Conservation (phyloP, 2,329 filamentous ascomycete genomes). For the Hymenoscyphus infarciens region DNA sequence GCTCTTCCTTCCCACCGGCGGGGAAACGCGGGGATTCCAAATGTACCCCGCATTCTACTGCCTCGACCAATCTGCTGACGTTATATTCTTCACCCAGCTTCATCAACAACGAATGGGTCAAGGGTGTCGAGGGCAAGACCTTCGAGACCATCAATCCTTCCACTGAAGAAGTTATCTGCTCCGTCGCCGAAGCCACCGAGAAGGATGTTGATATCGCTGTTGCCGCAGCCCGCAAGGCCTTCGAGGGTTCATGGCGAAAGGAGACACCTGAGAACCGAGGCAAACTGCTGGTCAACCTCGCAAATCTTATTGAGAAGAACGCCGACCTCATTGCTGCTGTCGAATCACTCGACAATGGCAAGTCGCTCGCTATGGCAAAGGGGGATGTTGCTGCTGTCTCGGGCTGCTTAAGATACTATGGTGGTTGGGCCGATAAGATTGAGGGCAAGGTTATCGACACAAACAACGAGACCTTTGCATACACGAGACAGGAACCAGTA, state of each 20-base stretch:
- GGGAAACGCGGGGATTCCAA: neutral
- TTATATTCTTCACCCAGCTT: conserved; percentile 37
- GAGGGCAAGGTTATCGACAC: conserved; percentile 67
- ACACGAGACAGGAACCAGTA: conserved; percentile 62
- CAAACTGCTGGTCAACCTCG: conserved; percentile 68
- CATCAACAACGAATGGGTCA: conserved; percentile 91
- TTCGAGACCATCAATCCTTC: conserved; percentile 90
- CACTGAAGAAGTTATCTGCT: conserved; percentile 79
- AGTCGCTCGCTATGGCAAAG: conserved; percentile 72
- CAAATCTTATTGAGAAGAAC: conserved; percentile 77
- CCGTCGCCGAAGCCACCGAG: conserved; percentile 80
- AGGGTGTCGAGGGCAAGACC: conserved; percentile 78
- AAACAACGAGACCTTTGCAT: conserved; percentile 60
- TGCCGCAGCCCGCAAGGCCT: conserved; percentile 78
- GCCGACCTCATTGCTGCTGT: conserved; percentile 71
- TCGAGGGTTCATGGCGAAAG: conserved; percentile 68
- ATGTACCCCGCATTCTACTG: conserved; percentile 17
- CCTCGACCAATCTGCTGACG: neutral
- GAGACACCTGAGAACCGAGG: conserved; percentile 69
- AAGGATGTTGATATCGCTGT: conserved; percentile 83
- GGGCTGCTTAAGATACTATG: conserved; percentile 78
- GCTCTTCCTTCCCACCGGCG: neutral
- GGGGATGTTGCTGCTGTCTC: conserved; percentile 68
- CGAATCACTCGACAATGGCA: conserved; percentile 86
- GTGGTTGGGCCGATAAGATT: conserved; percentile 70